Conservation (phyloP, 202 grass and related monocot species). For the Setaria italica region DNA sequence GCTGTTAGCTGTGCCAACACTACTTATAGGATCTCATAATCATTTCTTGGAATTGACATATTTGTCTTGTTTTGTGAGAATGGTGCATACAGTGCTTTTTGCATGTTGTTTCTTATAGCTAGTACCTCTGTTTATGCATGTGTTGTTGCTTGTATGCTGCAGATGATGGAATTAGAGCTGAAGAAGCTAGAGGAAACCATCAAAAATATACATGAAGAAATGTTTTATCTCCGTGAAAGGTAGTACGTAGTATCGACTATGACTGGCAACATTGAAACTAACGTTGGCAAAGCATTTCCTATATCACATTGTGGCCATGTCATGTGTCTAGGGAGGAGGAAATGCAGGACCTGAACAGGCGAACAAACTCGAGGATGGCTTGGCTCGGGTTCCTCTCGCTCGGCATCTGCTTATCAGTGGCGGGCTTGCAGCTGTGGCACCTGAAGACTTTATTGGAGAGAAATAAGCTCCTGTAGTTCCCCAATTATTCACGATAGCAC, state of each 20-base stretch:
- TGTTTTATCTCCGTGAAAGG: slow-evolving; percentile 95
- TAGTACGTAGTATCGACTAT: slow-evolving; percentile 10
- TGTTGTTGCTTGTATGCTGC: slow-evolving; percentile 25
- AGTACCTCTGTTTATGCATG: slow-evolving; percentile 8
- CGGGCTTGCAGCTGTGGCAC: slow-evolving; percentile 87
- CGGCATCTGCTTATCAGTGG: slow-evolving; percentile 73
- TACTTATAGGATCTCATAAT: background rate
- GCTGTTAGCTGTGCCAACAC: background rate
- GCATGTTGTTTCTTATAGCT: background rate
- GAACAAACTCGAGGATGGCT: slow-evolving; percentile 90
- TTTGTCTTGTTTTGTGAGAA: background rate
- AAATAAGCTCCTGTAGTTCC: slow-evolving; percentile 85
- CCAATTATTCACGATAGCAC: slow-evolving; percentile 22
- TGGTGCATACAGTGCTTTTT: background rate
- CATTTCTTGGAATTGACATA: background rate
- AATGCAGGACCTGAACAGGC: slow-evolving; percentile 91
- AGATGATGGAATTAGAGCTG: slow-evolving; percentile 87
- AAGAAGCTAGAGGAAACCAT: slow-evolving; percentile 90
- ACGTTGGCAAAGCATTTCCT: background rate
- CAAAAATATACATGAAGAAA: slow-evolving; percentile 88
- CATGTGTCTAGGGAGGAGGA: slow-evolving; percentile 72
- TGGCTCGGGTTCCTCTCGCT: slow-evolving; percentile 93
- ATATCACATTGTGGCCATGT: slow-evolving; percentile 3
- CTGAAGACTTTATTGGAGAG: slow-evolving; percentile 98
- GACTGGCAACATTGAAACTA: no score